Percentiles rank a stretch among this genome's conserved stretches.
phyloP scores from a whole-genome alignment of 129 eudicot species.

The Gnaphalium uliginosum region DNA sequence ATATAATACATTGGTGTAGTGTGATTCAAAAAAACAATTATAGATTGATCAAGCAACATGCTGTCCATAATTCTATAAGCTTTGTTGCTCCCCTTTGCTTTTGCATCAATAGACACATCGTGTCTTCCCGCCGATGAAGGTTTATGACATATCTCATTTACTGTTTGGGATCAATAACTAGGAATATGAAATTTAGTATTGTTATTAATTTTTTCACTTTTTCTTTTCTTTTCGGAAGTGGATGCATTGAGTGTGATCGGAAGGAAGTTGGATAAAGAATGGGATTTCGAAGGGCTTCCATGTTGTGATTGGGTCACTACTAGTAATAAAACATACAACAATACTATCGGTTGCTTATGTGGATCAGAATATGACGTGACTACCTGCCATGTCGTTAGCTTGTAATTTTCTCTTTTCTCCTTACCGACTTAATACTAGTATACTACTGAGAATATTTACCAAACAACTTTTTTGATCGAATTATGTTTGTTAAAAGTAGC shows the following conservation, averaged over 20 bases:
- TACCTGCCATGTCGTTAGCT: neutral
- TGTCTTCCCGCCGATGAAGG: conserved; percentile 34
- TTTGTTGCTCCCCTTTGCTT: conserved; percentile 25
- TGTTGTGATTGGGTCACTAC: conserved; percentile 19
- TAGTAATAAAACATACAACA: neutral
- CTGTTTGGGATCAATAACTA: neutral
- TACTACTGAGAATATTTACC: neutral
- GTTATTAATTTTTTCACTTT: neutral
- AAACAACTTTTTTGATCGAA: neutral
- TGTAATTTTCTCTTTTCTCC: conserved; percentile 16
- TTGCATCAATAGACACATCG: conserved; percentile 23
- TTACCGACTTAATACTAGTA: neutral
- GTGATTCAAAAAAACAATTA: neutral
- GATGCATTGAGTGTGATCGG: conserved; percentile 44
- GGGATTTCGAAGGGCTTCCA: conserved; percentile 53
- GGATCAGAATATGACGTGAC: neutral
- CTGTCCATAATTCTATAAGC: conserved; percentile 4
- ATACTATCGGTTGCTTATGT: neutral
- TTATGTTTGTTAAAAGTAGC: neutral
- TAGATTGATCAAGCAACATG: conserved; percentile 3
- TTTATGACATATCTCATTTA: neutral
- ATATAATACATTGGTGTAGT: neutral
- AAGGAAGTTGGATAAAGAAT: conserved; percentile 52
- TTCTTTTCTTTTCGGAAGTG: conserved; percentile 32
- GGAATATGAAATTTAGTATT: neutral